Conservation (phyloP, 139 green algal genomes). For the Trebouxia sp. region DNA sequence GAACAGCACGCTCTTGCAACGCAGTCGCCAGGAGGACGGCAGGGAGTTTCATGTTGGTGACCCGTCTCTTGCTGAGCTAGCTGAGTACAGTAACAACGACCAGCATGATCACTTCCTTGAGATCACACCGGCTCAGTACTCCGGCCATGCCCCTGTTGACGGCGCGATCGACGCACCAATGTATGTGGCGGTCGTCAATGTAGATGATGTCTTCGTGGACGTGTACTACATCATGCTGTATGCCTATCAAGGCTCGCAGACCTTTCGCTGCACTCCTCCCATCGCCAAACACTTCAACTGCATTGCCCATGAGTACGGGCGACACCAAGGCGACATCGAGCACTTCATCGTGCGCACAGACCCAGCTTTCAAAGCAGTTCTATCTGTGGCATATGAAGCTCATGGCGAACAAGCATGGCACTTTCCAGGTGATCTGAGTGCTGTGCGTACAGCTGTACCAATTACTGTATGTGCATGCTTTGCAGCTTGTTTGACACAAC, state of each 20-base stretch:
- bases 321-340: slow-evolving; percentile 3
- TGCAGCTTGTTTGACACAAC: no score
- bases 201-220: background rate
- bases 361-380: background rate
- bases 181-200: background rate
- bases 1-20: background rate
- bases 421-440: background rate
- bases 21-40: background rate
- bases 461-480: background rate
- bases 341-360: slow-evolving; percentile 1
- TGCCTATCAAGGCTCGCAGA: slow-evolving; percentile 22
- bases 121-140: background rate
- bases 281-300: slow-evolving; percentile 27
- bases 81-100: background rate
- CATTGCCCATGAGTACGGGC: background rate
- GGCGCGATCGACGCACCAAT: background rate
- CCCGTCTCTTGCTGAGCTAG: background rate
- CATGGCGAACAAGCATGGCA: slow-evolving; percentile 8
- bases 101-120: slow-evolving; percentile 1
- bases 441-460: no score
- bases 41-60: slow-evolving; percentile 15
- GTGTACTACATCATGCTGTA: background rate
- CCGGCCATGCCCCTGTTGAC: background rate
- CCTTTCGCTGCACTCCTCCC: slow-evolving; percentile 3
- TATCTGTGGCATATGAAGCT: slow-evolving; percentile 16